A percentile compares a stretch with the other conserved stretches of the same genome.
phyloP scores from a whole-genome alignment of 2,329 filamentous ascomycete species.

The Diplodia intermedia region DNA sequence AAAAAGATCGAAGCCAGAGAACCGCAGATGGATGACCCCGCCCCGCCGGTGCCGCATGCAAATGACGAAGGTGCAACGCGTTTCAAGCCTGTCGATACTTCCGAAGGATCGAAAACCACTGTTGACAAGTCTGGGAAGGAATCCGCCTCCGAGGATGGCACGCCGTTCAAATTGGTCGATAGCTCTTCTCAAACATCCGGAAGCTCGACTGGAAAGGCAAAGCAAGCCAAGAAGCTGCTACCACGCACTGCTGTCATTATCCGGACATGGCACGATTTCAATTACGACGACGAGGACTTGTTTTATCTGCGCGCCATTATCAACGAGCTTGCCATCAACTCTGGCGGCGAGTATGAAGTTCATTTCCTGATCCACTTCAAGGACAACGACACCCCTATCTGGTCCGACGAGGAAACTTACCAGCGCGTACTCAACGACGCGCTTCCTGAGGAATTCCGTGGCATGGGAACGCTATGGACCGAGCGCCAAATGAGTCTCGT shows the following conservation, averaged over 20 bases:
- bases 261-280: conserved; percentile 80
- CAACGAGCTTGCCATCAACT: conserved; percentile 76
- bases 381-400: conserved; percentile 78
- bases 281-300: conserved; percentile 80
- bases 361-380: conserved; percentile 88
- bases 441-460: conserved; percentile 57
- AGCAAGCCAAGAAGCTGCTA: conserved; percentile 47
- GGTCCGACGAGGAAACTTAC: conserved; percentile 77
- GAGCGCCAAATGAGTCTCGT: conserved; percentile 63
- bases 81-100: conserved; percentile 6
- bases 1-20: conserved; percentile 19
- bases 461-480: conserved; percentile 61
- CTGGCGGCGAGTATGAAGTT: conserved; percentile 80
- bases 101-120: conserved; percentile 4
- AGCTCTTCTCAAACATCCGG: conserved; percentile 4
- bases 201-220: conserved; percentile 29
- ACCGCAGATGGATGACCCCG: conserved; percentile 15
- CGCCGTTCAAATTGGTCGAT: conserved; percentile 32
- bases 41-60: conserved; percentile 5
- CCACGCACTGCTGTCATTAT: conserved; percentile 79
- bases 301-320: conserved; percentile 83
- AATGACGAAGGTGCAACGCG: conserved; percentile 21
- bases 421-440: conserved; percentile 65
- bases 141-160: conserved; percentile 35
- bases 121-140: conserved; percentile 22